Evolutionary conservation across 1,284 basidiomycete genomes (phyloP), one percentile per base, ranked within the genome.

Genomic region (Blastosporella zonata): DNA sequence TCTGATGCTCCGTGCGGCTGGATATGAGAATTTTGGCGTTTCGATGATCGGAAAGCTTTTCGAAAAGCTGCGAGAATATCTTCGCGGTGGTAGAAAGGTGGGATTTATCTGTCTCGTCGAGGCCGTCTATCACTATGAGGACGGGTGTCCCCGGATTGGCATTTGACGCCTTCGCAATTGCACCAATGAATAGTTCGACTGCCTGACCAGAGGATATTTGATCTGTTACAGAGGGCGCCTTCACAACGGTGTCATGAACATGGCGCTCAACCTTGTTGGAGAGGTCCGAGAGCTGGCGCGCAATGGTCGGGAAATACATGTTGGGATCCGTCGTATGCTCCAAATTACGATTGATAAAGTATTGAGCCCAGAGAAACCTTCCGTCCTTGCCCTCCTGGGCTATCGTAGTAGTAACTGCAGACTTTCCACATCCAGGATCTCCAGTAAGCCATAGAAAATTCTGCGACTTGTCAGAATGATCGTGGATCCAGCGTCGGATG

Each of bases 381-480:
- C 17, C 3, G 17, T 50, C 43, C 23, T 54, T 52, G 38, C 47
- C 49, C 28, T 41, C 42, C 17, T 33, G 29, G 18, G 52, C 45
- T 22, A 56, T 41, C 6, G 52, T 40, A 17, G 55, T 52, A 9
- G 55, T 48, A 29, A 54, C 43, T 1, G 55, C 50, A 31, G 55
- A 56, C 43, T 56, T 56, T 1, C 55, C 55, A 29, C 42, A 46
- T 27, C 55, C 55, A 23, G 55, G 47, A 22, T 43, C 41, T 1
- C 55, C 55, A 4, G 55, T 46, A 8, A 56, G 41, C 55, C 55
- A 56, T 2, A 54, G 39, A 17, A 56, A 54, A 20, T 44, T 47
- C 21, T 41, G 35, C 15, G 49, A 45, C 4, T 8, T 41, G 1
- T 10, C 13, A 15, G 49, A 49, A 7, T 38, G 15, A 22, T 54